Evolutionary conservation across 2,329 filamentous ascomycete species (phyloP), one percentile per base, ranked within the genome.

Genomic region (Amesomyces nigricolor): DNA sequence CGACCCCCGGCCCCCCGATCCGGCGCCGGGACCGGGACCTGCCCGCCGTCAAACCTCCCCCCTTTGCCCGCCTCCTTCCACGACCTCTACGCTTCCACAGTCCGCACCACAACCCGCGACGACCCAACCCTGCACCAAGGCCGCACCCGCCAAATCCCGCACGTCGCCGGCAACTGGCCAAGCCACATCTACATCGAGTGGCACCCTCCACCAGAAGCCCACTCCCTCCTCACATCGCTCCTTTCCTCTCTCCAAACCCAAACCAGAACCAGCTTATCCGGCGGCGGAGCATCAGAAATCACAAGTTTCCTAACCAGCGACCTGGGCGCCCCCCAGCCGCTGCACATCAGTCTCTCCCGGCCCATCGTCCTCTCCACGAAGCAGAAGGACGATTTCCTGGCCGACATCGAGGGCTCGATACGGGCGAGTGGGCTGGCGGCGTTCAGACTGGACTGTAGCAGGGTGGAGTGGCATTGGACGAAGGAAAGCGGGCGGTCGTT

Each of bases 151-250:
- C 81, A 86, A 55, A 88, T 84, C 47, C 91, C 92, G 22, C 94
- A 99, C 71, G 77, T 92, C 26, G 82, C 85, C 57, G 94, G 94
- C 58, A 89, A 91, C 70, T 99, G 94, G 94, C 90, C 92, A 1
- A 90, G 86, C 35, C 92, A 97, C 71, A 69, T 97, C 45, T 97
- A 95, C 70, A 77, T 96, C 54, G 92, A 97, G 74, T 99, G 94
- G 83, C 75, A 78, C 67, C 83, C 83, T 14, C 68, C 71, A 1
- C 62, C 69, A 13, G 45, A 66, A 44, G 76, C 86, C 60, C 75
- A 79, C 62, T 63, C 65, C 1, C 61, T 73, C 1, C 73, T 89
- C 54, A 67, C 65, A 14, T 58, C 61, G 5, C 70, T 82, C 39
- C 70, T 80, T 37, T 58, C 66, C 26, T 64, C 63, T 7, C 70